Evolutionary conservation across 2,329 filamentous ascomycete genomes (phyloP).

Genomic region (Colletotrichum sp.): DNA sequence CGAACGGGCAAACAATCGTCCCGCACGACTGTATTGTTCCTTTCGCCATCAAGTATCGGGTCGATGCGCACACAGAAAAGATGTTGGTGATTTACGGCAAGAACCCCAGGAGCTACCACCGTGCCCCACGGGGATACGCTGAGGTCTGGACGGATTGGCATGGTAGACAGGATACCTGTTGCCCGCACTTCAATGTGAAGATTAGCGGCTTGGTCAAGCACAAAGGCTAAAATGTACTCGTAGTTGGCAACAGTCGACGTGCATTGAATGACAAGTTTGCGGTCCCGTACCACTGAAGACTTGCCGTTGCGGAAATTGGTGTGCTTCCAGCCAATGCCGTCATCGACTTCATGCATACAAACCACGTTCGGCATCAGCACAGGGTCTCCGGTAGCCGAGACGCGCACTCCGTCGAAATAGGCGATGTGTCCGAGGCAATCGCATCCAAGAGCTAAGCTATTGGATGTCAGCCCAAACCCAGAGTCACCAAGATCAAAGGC

Average conservation of each 20-base stretch:
- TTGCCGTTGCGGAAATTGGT: constrained; percentile 65
- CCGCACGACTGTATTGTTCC: constrained; percentile 56
- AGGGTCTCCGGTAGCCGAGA: constrained; percentile 32
- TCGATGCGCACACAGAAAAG: constrained; percentile 70
- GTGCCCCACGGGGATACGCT: constrained; percentile 60
- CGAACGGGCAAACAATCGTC: constrained; percentile 29
- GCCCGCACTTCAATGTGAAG: constrained; percentile 37
- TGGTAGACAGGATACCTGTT: constrained; percentile 48
- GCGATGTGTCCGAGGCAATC: constrained; percentile 71
- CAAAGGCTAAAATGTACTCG: constrained; percentile 55
- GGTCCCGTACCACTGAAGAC: constrained; percentile 61
- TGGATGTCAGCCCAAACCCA: constrained; percentile 67
- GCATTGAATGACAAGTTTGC: constrained; percentile 66
- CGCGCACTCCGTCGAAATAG: constrained; percentile 39
- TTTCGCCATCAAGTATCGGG: constrained; percentile 25
- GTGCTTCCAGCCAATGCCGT: constrained; percentile 70
- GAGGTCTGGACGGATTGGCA: constrained; percentile 53
- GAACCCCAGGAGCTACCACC: constrained; percentile 64
- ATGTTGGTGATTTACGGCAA: constrained; percentile 73
- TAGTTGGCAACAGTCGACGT: constrained; percentile 72
- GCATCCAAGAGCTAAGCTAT: constrained; percentile 70
- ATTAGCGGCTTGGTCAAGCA: constrained; percentile 58
- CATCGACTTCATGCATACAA: constrained; percentile 47
- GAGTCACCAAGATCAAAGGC: constrained; percentile 75
- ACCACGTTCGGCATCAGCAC: constrained; percentile 37